phyloP scores from a whole-genome alignment of 495 filamentous ascomycete species.

The Aspergillus egyptiacus region DNA sequence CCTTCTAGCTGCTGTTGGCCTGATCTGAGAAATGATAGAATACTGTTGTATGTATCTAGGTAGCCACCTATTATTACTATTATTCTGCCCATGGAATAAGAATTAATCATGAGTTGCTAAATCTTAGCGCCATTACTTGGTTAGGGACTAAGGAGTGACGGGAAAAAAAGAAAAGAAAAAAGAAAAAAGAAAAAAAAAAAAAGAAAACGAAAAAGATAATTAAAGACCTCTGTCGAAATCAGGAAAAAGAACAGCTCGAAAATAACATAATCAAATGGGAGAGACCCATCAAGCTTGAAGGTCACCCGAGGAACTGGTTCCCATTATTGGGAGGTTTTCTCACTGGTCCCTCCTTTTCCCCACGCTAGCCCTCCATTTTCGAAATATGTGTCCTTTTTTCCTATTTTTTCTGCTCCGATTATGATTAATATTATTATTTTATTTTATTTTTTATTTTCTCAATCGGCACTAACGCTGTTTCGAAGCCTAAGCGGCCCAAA shows the following conservation, averaged over 20 bases:
- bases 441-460: constrained; percentile 9
- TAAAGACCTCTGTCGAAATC: too few species aligned
- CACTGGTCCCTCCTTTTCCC: constrained; percentile 23
- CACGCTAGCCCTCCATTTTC: background rate
- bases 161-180: constrained; percentile 9
- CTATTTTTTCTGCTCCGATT: constrained; percentile 5
- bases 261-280: constrained; percentile 5
- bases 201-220: too few species aligned
- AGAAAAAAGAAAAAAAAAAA: constrained; percentile 8
- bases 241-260: constrained; percentile 11
- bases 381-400: constrained; percentile 2
- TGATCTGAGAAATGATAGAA: too few species aligned
- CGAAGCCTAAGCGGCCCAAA: constrained; percentile 26
- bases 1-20: too few species aligned
- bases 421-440: constrained; percentile 6
- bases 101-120: background rate
- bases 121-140: background rate
- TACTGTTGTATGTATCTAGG: too few species aligned
- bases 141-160: background rate
- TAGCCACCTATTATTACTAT: too few species aligned
- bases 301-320: constrained; percentile 40
- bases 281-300: constrained; percentile 23
- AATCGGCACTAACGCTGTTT: constrained; percentile 23
- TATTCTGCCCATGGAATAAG: too few species aligned
- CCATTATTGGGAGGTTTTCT: constrained; percentile 26